Evolutionary conservation across 176 grass and related monocot genomes (phyloP).

Genomic region (Metroxylon sagu): DNA sequence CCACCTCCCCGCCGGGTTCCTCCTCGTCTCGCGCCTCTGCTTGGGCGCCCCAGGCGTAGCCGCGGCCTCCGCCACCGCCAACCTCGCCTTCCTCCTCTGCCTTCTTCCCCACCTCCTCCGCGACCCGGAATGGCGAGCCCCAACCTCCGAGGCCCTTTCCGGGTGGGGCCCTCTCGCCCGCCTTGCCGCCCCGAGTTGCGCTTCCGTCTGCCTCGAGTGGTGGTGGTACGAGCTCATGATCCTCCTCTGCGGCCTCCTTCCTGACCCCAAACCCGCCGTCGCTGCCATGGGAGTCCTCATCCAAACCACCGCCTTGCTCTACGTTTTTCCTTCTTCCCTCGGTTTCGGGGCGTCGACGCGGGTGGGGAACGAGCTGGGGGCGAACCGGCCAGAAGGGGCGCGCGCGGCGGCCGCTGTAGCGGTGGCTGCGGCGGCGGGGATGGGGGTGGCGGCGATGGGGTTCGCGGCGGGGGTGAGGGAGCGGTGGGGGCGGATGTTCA

Average conservation of each 20-base stretch:
- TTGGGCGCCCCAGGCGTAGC: too few relatives aligned
- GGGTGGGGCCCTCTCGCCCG: not conserved
- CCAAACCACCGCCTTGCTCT: not conserved
- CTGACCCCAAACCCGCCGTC: conserved; percentile 4
- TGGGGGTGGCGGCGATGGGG: not conserved
- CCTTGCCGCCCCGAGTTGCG: conserved; percentile 3
- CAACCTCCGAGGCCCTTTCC: too few relatives aligned
- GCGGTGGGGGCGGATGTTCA: conserved; percentile 2
- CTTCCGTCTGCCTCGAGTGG: conserved; percentile 5
- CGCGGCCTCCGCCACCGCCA: too few relatives aligned
- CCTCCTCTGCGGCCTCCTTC: not conserved
- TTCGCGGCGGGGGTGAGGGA: not conserved
- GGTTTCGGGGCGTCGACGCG: not conserved
- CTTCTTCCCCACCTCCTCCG: too few relatives aligned
- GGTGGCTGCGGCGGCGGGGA: not conserved
- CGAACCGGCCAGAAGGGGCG: not conserved
- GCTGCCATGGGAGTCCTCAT: conserved; percentile 4
- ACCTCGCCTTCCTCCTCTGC: too few relatives aligned
- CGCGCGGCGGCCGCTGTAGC: not conserved
- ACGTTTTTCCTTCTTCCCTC: not conserved
- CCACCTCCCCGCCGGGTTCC: not conserved
- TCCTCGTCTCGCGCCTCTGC: not conserved
- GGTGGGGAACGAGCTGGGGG: conserved; percentile 11
- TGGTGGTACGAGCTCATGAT: conserved; percentile 7
- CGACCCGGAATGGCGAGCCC: too few relatives aligned